Conservation (phyloP, 352 stramenopile genomes). For the Achlya hypogyna region DNA sequence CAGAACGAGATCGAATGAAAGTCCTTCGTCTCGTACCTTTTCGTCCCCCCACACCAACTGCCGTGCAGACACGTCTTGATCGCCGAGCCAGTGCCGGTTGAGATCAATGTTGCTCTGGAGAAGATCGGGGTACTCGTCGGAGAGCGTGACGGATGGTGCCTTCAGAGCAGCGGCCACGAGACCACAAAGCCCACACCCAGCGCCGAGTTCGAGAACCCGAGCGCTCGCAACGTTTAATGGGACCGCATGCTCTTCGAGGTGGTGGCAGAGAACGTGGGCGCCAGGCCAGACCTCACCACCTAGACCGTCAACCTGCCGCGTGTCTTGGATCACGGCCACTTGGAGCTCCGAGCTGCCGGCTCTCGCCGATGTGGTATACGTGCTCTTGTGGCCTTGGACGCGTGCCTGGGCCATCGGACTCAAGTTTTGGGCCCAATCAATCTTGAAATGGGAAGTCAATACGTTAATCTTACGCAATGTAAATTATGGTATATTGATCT, state of each 20-base stretch:
- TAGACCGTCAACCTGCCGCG: conserved; percentile 39
- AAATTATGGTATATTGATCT: background rate
- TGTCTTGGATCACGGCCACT: conserved; percentile 43
- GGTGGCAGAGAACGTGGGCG: conserved; percentile 41
- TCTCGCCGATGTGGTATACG: conserved; percentile 20
- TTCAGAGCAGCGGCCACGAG: conserved; percentile 35
- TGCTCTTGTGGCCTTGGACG: conserved; percentile 31
- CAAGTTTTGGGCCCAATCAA: background rate
- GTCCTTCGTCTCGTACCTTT: conserved; percentile 22
- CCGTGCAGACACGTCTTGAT: conserved; percentile 16
- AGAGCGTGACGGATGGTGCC: conserved; percentile 30
- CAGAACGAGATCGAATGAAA: conserved; percentile 45
- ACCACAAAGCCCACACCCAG: conserved; percentile 44
- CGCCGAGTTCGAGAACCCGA: conserved; percentile 43
- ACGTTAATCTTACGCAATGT: background rate
- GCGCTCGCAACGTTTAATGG: conserved; percentile 21
- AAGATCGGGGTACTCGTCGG: conserved; percentile 49
- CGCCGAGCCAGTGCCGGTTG: conserved; percentile 28
- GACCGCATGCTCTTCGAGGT: conserved; percentile 27
- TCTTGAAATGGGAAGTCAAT: background rate
- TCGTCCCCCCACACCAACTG: conserved; percentile 26
- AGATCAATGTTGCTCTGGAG: conserved; percentile 34
- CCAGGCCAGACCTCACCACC: conserved; percentile 52
- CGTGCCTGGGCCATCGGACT: background rate
- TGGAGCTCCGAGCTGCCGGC: conserved; percentile 13